Evolutionary conservation across 192 early-diverging fungal genomes (phyloP).

Genomic region (Mortierella alpina): DNA sequence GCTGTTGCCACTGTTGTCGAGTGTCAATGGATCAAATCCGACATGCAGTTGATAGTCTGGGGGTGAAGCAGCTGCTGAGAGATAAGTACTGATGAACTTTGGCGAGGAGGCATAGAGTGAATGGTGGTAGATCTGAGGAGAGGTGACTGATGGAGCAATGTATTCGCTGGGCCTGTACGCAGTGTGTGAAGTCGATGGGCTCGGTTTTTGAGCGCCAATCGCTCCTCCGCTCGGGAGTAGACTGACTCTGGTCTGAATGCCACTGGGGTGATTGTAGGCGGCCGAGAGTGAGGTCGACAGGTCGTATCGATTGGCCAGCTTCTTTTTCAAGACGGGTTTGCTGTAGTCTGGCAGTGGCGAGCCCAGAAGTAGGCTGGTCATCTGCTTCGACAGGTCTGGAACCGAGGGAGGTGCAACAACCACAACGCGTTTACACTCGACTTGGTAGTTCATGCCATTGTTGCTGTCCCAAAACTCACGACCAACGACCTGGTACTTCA

Average conservation of each 20-base stretch:
- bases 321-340: conserved; percentile 48
- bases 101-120: conserved; percentile 48
- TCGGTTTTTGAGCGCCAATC: background rate
- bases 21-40: conserved; percentile 23
- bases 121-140: conserved; percentile 26
- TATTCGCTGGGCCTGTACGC: conserved; percentile 49
- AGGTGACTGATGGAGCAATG: conserved; percentile 10
- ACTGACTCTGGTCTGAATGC: conserved; percentile 3
- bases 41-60: conserved; percentile 35
- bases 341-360: conserved; percentile 34
- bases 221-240: background rate
- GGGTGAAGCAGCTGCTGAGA: conserved; percentile 28
- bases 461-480: conserved; percentile 96
- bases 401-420: conserved; percentile 4
- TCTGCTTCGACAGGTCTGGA: conserved; percentile 43
- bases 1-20: background rate
- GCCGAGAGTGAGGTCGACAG: conserved; percentile 54
- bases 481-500: conserved; percentile 77
- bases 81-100: conserved; percentile 30
- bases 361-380: conserved; percentile 33
- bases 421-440: conserved; percentile 57
- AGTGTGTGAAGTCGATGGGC: conserved; percentile 16
- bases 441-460: conserved; percentile 84
- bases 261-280: conserved; percentile 31
- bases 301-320: conserved; percentile 48